Evolutionary conservation across 352 stramenopile species (phyloP).

Genomic region (Pythium pyrilobum): DNA sequence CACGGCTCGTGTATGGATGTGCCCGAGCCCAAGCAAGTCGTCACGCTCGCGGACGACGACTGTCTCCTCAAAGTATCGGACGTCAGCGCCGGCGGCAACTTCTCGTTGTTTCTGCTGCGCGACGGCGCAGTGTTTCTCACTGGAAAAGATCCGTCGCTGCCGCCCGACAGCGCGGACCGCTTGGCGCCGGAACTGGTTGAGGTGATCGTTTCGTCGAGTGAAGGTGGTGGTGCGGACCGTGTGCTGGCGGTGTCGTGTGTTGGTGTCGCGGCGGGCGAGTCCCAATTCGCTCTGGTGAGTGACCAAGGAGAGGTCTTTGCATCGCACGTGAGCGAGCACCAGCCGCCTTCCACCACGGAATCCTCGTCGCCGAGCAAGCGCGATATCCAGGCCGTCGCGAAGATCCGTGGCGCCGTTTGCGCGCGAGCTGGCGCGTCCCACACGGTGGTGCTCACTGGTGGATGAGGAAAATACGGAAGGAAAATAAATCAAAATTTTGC

Average conservation of each 20-base stretch:
- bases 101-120: constrained; percentile 23
- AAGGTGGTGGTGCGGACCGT: too few species aligned
- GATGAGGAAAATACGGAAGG: not conserved
- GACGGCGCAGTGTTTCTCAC: constrained; percentile 18
- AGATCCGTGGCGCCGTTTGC: not conserved
- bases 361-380: not conserved
- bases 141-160: constrained; percentile 3
- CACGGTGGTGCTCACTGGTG: constrained; percentile 8
- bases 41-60: constrained; percentile 34
- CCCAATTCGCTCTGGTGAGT: constrained; percentile 9
- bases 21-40: constrained; percentile 47
- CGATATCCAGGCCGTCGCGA: not conserved
- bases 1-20: constrained; percentile 62
- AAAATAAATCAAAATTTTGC: not conserved
- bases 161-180: not conserved
- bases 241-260: too few species aligned
- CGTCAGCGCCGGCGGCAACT: constrained; percentile 15
- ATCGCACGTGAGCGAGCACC: not conserved
- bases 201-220: too few species aligned
- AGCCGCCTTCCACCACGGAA: too few species aligned
- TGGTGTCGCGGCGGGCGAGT: constrained; percentile 4
- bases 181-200: constrained; percentile 2
- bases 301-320: constrained; percentile 4
- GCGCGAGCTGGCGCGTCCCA: constrained; percentile 12
- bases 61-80: constrained; percentile 9